Conservation (phyloP, 768 basidiomycete genomes). For the Trametes villosa region DNA sequence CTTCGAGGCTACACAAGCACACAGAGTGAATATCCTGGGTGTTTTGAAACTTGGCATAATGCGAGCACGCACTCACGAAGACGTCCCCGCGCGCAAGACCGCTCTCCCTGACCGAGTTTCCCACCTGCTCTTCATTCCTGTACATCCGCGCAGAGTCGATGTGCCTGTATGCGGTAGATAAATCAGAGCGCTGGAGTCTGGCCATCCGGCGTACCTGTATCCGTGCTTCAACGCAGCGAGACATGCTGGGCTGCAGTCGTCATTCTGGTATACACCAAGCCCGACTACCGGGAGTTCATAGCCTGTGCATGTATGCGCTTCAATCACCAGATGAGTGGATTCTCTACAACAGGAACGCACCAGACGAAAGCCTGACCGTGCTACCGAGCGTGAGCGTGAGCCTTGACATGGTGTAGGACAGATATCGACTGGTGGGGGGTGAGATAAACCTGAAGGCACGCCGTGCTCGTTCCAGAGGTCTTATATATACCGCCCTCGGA, state of each 20-base stretch:
- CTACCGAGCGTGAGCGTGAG: slow-evolving; percentile 39
- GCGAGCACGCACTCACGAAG: slow-evolving; percentile 56
- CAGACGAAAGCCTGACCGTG: slow-evolving; percentile 40
- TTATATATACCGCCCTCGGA: not conserved
- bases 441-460: not conserved
- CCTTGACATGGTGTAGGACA: slow-evolving; percentile 7
- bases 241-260: slow-evolving; percentile 55
- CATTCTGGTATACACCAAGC: slow-evolving; percentile 73
- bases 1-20: slow-evolving; percentile 60
- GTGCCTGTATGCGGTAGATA: slow-evolving; percentile 45
- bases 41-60: too few relatives aligned
- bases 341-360: slow-evolving; percentile 27
- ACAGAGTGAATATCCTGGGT: not conserved
- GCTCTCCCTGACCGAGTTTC: slow-evolving; percentile 71
- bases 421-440: not conserved
- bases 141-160: slow-evolving; percentile 57
- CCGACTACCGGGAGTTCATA: slow-evolving; percentile 66
- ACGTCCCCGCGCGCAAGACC: slow-evolving; percentile 74
- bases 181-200: not conserved
- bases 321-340: not conserved
- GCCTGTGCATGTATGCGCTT: slow-evolving; percentile 38
- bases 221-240: slow-evolving; percentile 65
- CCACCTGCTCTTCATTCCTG: slow-evolving; percentile 79
- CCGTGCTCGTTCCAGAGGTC: not conserved
- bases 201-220: slow-evolving; percentile 49